Percentiles rank a stretch among this genome's conserved stretches.
Evolutionary conservation across 768 basidiomycete genomes (phyloP).

Genomic region (Pleurotus tuoliensis): DNA sequence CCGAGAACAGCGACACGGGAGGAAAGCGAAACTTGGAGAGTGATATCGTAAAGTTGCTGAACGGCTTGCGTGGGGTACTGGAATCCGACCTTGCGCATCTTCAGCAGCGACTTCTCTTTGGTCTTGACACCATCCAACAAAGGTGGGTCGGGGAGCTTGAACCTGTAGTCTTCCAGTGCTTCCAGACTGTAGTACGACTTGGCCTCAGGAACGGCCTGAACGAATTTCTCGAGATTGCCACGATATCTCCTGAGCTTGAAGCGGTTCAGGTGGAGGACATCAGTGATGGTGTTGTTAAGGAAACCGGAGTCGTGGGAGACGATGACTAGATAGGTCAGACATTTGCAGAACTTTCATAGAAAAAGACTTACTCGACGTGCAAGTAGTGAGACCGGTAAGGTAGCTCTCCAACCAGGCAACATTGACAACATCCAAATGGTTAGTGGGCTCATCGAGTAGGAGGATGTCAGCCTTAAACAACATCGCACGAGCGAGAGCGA

Average conservation of each 20-base stretch:
- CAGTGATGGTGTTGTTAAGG: slow-evolving; percentile 98
- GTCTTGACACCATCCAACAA: slow-evolving; percentile 99
- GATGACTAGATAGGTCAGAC: slow-evolving; percentile 56
- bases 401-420: slow-evolving; percentile 97
- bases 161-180: slow-evolving; percentile 95
- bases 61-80: slow-evolving; percentile 85
- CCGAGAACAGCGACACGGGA: slow-evolving; percentile 98
- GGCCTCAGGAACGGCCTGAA: slow-evolving; percentile 92
- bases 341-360: slow-evolving; percentile 5
- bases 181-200: slow-evolving; percentile 97
- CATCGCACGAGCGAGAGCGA: slow-evolving; percentile 95
- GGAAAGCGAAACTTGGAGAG: slow-evolving; percentile 94
- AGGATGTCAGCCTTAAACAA: slow-evolving; percentile 98
- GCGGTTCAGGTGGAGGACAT: slow-evolving; percentile 95
- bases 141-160: slow-evolving; percentile 96
- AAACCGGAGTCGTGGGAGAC: slow-evolving; percentile 97
- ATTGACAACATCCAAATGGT: slow-evolving; percentile 96
- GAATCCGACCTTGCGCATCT: slow-evolving; percentile 98
- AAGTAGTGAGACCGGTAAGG: slow-evolving; percentile 79
- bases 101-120: slow-evolving; percentile 94
- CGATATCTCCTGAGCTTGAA: slow-evolving; percentile 96
- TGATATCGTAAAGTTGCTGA: slow-evolving; percentile 92
- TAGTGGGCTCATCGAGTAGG: slow-evolving; percentile 94
- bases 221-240: slow-evolving; percentile 93
- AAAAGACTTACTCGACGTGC: slow-evolving; percentile 76